Conservation (phyloP, 2,329 filamentous ascomycete species). For the Colletotrichum salicis region DNA sequence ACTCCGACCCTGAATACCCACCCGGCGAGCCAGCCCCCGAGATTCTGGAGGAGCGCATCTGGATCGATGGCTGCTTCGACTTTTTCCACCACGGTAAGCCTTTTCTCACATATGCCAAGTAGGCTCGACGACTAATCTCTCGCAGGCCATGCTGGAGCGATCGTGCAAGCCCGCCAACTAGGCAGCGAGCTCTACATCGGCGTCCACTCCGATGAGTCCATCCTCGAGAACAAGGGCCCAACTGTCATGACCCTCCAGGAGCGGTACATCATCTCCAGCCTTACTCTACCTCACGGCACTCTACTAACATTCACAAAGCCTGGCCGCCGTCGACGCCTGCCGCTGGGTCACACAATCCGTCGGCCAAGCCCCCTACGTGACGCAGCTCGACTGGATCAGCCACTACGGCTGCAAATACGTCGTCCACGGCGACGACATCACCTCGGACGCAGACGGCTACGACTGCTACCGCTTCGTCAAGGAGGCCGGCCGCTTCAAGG, state of each 20-base stretch:
- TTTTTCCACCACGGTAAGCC: constrained; percentile 92
- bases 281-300: constrained; percentile 18
- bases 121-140: background rate
- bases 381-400: constrained; percentile 89
- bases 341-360: constrained; percentile 91
- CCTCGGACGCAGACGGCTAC: constrained; percentile 89
- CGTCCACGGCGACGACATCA: constrained; percentile 97
- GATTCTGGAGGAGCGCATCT: constrained; percentile 79
- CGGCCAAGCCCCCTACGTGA: constrained; percentile 92
- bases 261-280: constrained; percentile 62
- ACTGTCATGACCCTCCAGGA: constrained; percentile 96
- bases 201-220: constrained; percentile 94
- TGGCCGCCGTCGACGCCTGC: constrained; percentile 92
- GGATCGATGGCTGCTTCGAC: constrained; percentile 99
- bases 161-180: constrained; percentile 93
- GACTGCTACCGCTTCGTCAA: constrained; percentile 99
- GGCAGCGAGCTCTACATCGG: constrained; percentile 90
- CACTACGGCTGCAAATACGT: constrained; percentile 97
- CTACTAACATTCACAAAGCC: constrained; percentile 56
- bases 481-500: constrained; percentile 90
- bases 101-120: background rate
- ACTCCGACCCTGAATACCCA: constrained; percentile 42
- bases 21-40: constrained; percentile 63
- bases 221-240: constrained; percentile 95
- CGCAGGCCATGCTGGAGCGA: constrained; percentile 91